Base-by-base conservation (phyloP, 2,329 filamentous ascomycete genomes). In the Aspergillus aculeatus region DNA sequence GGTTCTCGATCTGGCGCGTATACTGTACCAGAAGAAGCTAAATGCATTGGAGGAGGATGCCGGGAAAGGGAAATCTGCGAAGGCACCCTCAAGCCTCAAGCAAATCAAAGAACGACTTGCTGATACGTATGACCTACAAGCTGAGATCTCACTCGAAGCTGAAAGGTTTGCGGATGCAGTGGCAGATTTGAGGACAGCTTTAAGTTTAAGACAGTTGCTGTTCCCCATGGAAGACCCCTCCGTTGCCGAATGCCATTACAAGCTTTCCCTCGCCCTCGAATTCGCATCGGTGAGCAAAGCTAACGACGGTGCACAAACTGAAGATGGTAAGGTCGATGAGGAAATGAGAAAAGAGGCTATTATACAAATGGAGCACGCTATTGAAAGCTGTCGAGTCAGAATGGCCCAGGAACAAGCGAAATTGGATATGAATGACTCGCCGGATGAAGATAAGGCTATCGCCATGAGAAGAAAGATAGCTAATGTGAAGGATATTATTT, bases 141-240 rank as follows among this genome's bases (percentile, higher is more conserved):
- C 93, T 10, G 95, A 99, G 77, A 97, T 99, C 63, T 96, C 90
- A n/a, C 82, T 99, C 29, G 95, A 99, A 79, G 96, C 95, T 67
- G 95, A 98, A 78, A 88, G 90, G 80, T 99, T 96, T 72, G 83
- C 86, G 47, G 89, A 91, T 66, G 94, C 95, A n/a, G 90, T 96
- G 56, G 84, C 86, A 50, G 95, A 99, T 76, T 87, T 91, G 55
- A 87, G 87, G 67, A 86, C 89, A 14, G 88, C 92, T 1, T 84
- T 98, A 52, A 84, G 85, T 47, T 85, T 96, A 69, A 96, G 96
- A 77, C 79, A 90, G 67, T 84, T 89, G 54, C 83, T 98, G 2
- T 92, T 91, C 72, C 84, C 91, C 0, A 83, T 89, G 53, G 91
- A 96, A 63, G 92, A 91, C 14, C 90, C 92, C 68, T 84, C 96